These are phyloP conservation scores for Calonectria ilicicola DNA, from an alignment of 2,329 filamentous ascomycete genomes.

Conservation along the genomic window DNA sequence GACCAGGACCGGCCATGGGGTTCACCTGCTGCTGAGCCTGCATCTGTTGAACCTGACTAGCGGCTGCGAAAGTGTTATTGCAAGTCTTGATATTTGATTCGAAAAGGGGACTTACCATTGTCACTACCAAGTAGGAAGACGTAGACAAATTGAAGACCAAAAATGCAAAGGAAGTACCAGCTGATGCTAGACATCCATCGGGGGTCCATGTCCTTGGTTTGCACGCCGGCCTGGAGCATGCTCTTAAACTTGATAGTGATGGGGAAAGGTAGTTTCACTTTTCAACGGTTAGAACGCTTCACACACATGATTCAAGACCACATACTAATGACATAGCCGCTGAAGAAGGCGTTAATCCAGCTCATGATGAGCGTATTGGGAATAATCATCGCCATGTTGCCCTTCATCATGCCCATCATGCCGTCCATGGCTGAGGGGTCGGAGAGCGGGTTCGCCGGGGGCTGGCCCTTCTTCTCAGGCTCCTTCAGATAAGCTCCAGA, in stretches of 20 bases:
- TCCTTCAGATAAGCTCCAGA: constrained; percentile 90
- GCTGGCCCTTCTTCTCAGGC: constrained; percentile 86
- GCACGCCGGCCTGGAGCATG: constrained; percentile 97
- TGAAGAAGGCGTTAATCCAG: constrained; percentile 99
- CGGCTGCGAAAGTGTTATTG: constrained; percentile 67
- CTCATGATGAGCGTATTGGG: constrained; percentile 99
- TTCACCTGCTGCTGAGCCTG: constrained; percentile 39
- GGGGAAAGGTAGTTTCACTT: constrained; percentile 96
- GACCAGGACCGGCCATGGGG: constrained; percentile 83
- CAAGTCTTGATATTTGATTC: constrained; percentile 14
- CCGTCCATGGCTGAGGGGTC: constrained; percentile 98
- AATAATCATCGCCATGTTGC: constrained; percentile 99
- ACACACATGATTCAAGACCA: background rate
- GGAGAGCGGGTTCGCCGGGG: constrained; percentile 91
- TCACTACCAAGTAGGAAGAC: constrained; percentile 97
- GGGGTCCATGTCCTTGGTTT: constrained; percentile 95
- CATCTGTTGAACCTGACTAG: constrained; percentile 82
- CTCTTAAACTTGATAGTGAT: constrained; percentile 99
- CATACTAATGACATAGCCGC: constrained; percentile 94
- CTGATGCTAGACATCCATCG: constrained; percentile 98
- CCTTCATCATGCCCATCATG: constrained; percentile 99
- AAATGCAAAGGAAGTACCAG: constrained; percentile 98
- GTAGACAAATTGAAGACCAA: constrained; percentile 96
- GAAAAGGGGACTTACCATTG: constrained; percentile 74
- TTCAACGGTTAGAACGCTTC: constrained; percentile 32